A percentile compares a stretch with the other conserved stretches of the same genome.
phyloP scores from a whole-genome alignment of 805 yeast species.

The Tetrapisispora nanseiensis region DNA sequence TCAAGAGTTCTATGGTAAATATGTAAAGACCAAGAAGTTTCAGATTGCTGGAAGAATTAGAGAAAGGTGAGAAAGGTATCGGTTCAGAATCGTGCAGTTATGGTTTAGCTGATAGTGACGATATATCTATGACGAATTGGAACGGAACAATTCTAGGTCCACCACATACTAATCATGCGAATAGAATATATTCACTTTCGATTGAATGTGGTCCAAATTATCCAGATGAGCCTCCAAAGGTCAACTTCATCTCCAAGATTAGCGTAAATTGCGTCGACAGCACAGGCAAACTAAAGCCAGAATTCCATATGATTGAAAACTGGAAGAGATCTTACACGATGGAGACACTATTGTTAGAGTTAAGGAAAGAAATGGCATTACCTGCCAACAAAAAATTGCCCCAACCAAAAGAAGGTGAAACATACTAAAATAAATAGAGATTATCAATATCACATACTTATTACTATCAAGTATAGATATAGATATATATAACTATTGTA shows the following conservation, averaged over 20 bases:
- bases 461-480: no score
- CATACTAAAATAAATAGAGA: conserved; percentile 38
- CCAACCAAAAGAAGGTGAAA: conserved; percentile 87
- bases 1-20: no score
- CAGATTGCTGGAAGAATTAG: conserved; percentile 89
- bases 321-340: conserved; percentile 91
- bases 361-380: conserved; percentile 84
- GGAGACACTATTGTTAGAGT: conserved; percentile 84
- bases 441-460: no score
- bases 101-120: conserved; percentile 84
- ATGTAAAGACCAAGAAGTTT: conserved; percentile 74
- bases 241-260: conserved; percentile 70
- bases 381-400: conserved; percentile 71
- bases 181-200: conserved; percentile 77
- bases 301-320: conserved; percentile 58
- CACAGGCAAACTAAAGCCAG: conserved; percentile 47
- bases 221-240: conserved; percentile 84
- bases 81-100: conserved; percentile 97
- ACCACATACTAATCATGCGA: conserved; percentile 84
- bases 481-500: no score
- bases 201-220: conserved; percentile 75
- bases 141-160: conserved; percentile 98
- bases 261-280: conserved; percentile 86
- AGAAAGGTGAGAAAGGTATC: conserved; percentile 94
- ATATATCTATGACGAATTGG: conserved; percentile 90